phyloP scores from a whole-genome alignment of 768 basidiomycete species.

The Galerina sulciceps region DNA sequence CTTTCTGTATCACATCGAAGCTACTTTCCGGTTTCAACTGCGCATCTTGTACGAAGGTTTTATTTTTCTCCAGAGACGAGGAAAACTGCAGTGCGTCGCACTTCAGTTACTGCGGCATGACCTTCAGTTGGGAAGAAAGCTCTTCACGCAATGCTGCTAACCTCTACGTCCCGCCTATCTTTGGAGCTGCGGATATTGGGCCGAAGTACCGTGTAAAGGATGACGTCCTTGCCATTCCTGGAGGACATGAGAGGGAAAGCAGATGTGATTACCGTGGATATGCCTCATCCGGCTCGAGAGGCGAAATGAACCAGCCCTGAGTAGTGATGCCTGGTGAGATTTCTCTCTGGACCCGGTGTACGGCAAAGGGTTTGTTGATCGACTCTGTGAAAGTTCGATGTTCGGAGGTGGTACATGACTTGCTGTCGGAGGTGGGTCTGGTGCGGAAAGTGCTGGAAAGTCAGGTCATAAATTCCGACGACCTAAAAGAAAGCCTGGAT shows the following conservation, averaged over 20 bases:
- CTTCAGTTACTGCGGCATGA: slow-evolving; percentile 90
- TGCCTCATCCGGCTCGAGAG: slow-evolving; percentile 23
- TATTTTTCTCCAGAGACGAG: slow-evolving; percentile 72
- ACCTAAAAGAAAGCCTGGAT: slow-evolving; percentile 40
- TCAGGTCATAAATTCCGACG: slow-evolving; percentile 37
- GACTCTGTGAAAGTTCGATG: not conserved
- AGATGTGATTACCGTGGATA: slow-evolving; percentile 25
- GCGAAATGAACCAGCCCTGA: slow-evolving; percentile 20
- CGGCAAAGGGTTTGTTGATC: not conserved
- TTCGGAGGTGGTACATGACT: not conserved
- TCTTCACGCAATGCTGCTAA: slow-evolving; percentile 64
- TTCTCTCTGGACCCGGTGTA: slow-evolving; percentile 4
- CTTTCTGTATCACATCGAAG: slow-evolving; percentile 67
- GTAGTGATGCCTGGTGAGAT: slow-evolving; percentile 17
- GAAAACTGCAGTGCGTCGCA: slow-evolving; percentile 83
- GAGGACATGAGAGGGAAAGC: slow-evolving; percentile 24
- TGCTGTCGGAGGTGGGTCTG: slow-evolving; percentile 31
- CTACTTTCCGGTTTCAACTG: slow-evolving; percentile 78
- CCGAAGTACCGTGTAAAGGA: slow-evolving; percentile 21
- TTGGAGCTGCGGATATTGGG: slow-evolving; percentile 13
- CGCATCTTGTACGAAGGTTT: slow-evolving; percentile 66
- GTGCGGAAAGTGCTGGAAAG: slow-evolving; percentile 56
- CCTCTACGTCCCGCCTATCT: slow-evolving; percentile 21
- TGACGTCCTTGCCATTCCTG: slow-evolving; percentile 19
- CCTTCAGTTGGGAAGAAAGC: slow-evolving; percentile 71